These are phyloP conservation scores for Backusella westeae DNA, from an alignment of 192 early-diverging fungal genomes.

Conservation along the genomic window DNA sequence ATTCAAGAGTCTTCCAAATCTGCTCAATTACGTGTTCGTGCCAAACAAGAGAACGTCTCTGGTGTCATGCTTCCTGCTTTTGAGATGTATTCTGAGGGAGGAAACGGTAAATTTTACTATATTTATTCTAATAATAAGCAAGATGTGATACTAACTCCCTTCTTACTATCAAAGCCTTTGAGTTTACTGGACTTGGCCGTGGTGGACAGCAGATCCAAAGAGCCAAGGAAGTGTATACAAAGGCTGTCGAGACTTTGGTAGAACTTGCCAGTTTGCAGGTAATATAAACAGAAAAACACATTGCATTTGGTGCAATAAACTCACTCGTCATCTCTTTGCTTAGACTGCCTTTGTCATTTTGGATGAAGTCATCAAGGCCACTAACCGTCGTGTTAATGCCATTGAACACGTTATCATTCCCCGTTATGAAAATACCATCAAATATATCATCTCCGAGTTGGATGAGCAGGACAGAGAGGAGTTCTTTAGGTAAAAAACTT, in stretches of 20 bases:
- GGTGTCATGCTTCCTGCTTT: conserved; percentile 95
- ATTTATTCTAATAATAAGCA: background rate
- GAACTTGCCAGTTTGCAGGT: conserved; percentile 98
- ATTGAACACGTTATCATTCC: conserved; percentile 99
- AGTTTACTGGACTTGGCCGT: conserved; percentile 96
- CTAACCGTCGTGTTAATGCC: conserved; percentile 98
- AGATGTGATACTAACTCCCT: background rate
- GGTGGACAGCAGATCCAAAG: conserved; percentile 98
- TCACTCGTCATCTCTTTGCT: background rate
- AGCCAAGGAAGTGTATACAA: conserved; percentile 91
- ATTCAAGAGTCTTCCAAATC: conserved; percentile 92
- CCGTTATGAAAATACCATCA: conserved; percentile 97
- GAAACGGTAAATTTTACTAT: conserved; percentile 63
- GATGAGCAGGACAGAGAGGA: conserved; percentile 99
- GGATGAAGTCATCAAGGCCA: conserved; percentile 99
- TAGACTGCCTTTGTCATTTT: conserved; percentile 98
- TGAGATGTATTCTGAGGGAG: conserved; percentile 83
- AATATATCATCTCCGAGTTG: conserved; percentile 92
- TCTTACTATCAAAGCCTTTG: conserved; percentile 63
- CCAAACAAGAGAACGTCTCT: conserved; percentile 97
- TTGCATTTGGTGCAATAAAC: no score
- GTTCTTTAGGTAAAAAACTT: conserved; percentile 73
- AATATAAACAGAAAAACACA: background rate
- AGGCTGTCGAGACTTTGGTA: conserved; percentile 92
- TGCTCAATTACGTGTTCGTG: conserved; percentile 88